Conservation (phyloP, 305 asterid species). For the Fraxinus ornus region DNA sequence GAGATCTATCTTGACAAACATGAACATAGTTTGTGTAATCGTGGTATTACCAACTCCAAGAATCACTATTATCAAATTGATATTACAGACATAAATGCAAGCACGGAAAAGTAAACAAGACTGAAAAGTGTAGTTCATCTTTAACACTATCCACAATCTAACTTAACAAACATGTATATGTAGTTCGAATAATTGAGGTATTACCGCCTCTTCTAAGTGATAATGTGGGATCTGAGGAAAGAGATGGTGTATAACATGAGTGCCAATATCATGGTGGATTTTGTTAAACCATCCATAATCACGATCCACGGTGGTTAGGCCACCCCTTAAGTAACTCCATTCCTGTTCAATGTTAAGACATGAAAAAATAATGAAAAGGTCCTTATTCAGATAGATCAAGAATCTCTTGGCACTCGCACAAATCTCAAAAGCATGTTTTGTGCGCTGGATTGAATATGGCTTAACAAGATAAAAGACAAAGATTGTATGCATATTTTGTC, state of each 20-base stretch:
- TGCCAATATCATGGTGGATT: constrained; percentile 53
- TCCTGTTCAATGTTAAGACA: constrained; percentile 29
- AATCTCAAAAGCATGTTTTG: no score
- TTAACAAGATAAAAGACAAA: not conserved
- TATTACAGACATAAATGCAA: no score
- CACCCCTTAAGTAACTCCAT: constrained; percentile 54
- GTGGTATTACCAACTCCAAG: no score
- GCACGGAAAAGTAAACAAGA: no score
- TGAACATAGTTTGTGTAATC: no score
- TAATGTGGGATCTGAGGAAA: constrained; percentile 60
- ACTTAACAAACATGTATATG: not conserved
- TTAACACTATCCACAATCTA: not conserved
- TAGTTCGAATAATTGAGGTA: not conserved
- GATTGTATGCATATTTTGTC: not conserved
- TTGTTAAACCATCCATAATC: constrained; percentile 51
- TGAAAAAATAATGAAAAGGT: not conserved
- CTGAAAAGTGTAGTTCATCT: not conserved
- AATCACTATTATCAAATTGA: no score
- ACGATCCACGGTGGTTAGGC: constrained; percentile 45
- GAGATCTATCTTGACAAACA: no score
- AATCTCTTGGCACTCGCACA: no score
- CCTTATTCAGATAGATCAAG: no score
- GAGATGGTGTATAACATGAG: constrained; percentile 51
- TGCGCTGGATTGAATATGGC: not conserved
- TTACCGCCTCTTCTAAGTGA: constrained; percentile 34